Base-by-base conservation (phyloP, 768 basidiomycete species). In the Lentinula lateritia region DNA sequence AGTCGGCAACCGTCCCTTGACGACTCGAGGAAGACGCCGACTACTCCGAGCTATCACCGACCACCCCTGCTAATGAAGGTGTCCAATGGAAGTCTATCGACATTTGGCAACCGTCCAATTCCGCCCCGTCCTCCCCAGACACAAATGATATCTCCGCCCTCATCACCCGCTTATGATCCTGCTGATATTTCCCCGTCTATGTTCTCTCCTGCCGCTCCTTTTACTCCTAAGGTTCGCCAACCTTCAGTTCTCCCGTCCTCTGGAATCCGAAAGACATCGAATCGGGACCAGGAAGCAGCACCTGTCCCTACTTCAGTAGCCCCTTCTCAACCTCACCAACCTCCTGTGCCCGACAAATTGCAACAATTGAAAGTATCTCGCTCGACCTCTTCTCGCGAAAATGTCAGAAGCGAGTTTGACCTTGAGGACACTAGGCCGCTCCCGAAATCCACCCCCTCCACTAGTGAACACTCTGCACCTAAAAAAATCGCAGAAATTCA, bases 91-190 rank as follows among this genome's bases (percentile, higher is more conserved):
- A 80, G 76, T 58, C 62, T 82, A 43, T 76, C 81, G 6, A 76
- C 80, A 42, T 74, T 87, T 61, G 83, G 83, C 3, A 86, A 86
- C 68, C 73, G 77, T 45, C 85, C 85, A 20, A 73, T 86, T 53
- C 85, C 84, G n/a, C 86, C 86, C 57, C 83, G 84, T 45, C 83
- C 80, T 64, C 80, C 77, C 28, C 62, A 67, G 15, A 65, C 68
- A 42, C 74, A 71, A 42, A 76, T 75, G 57, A 73, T 76, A 23
- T 80, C 81, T 9, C 80, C 80, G 9, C 78, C 81, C n/a, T 73
- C 79, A 5, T 81, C 82, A 7, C 79, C 80, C 28, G 68, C 73
- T 36, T 73, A 74, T 28, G 78, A 77, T 43, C 52, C 53, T 55
- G 20, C 52, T 13, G 28, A 36, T 54, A 15, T 43, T 16, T 5